Percentiles rank a stretch among this genome's conserved stretches.
phyloP scores from a whole-genome alignment of 768 basidiomycete genomes.

The Russula abietina region DNA sequence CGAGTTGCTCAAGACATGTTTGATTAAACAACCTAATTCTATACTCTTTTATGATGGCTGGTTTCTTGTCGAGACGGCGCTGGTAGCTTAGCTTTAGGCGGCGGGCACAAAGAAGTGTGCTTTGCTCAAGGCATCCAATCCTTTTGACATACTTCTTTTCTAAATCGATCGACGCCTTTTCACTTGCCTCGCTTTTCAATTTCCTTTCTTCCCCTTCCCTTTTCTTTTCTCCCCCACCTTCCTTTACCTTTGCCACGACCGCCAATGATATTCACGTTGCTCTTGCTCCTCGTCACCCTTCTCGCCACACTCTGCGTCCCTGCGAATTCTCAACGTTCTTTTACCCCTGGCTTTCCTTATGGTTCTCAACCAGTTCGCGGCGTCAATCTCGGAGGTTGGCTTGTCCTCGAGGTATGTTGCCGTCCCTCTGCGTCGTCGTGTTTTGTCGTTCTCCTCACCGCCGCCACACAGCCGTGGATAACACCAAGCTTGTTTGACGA shows the following conservation, averaged over 20 bases:
- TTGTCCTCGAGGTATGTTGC: slow-evolving; percentile 43
- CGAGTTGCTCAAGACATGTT: background rate
- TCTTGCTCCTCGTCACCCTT: slow-evolving; percentile 25
- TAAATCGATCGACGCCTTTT: background rate
- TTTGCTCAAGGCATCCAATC: background rate
- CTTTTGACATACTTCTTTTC: background rate
- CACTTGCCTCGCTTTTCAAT: background rate
- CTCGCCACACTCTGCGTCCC: slow-evolving; percentile 31
- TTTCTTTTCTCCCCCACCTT: slow-evolving; percentile 2
- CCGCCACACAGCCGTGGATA: slow-evolving; percentile 54
- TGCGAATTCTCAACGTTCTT: slow-evolving; percentile 21
- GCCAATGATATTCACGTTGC: background rate
- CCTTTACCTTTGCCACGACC: slow-evolving; percentile 17
- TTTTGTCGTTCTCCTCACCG: background rate
- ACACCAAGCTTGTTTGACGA: slow-evolving; percentile 70
- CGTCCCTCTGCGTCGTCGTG: background rate
- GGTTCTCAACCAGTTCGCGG: slow-evolving; percentile 70
- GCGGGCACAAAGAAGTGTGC: background rate
- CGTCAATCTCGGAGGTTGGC: slow-evolving; percentile 74
- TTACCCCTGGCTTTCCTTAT: slow-evolving; percentile 61
- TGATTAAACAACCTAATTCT: background rate
- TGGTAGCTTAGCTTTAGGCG: background rate
- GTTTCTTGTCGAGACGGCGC: background rate
- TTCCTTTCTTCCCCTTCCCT: background rate
- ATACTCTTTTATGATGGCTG: background rate